Evolutionary conservation across 495 filamentous ascomycete genomes (phyloP).

Genomic region (Aspergillus haitiensis): DNA sequence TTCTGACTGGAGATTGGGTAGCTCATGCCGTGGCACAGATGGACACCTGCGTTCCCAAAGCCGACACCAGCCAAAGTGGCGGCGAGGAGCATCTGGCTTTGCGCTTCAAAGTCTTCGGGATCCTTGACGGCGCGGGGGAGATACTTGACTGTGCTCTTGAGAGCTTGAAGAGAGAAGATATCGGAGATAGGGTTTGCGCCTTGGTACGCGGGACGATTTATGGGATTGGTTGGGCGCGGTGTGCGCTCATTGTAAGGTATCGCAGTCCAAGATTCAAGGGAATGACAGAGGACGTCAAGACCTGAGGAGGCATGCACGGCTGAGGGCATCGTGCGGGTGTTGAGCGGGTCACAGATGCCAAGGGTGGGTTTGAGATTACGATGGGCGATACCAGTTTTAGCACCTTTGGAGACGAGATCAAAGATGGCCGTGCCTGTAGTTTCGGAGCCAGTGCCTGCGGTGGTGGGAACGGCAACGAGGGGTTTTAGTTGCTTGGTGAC

Average conservation of each 20-base stretch:
- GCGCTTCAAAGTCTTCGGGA: constrained; percentile 86
- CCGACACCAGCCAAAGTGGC: constrained; percentile 93
- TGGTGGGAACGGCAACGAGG: constrained; percentile 90
- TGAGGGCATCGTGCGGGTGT: constrained; percentile 91
- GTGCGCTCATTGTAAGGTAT: constrained; percentile 86
- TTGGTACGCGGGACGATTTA: constrained; percentile 90
- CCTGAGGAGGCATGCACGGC: constrained; percentile 88
- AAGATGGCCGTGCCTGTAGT: constrained; percentile 98
- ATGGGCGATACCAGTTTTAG: constrained; percentile 95
- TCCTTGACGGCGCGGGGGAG: constrained; percentile 82
- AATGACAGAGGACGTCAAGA: constrained; percentile 91
- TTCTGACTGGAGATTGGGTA: constrained; percentile 96
- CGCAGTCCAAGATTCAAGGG: constrained; percentile 92
- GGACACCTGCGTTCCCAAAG: constrained; percentile 96
- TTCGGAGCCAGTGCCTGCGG: constrained; percentile 91
- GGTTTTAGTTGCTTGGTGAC: constrained; percentile 77
- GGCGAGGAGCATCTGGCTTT: constrained; percentile 91
- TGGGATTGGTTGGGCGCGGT: constrained; percentile 84
- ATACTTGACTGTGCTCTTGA: constrained; percentile 81
- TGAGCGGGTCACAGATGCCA: constrained; percentile 93
- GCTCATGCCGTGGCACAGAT: constrained; percentile 95
- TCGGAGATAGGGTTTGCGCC: constrained; percentile 97
- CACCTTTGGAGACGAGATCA: constrained; percentile 80
- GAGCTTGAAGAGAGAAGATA: constrained; percentile 85
- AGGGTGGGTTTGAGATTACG: constrained; percentile 92